Evolutionary conservation across 495 filamentous ascomycete species (phyloP).

Genomic region (Thozetella sp.): DNA sequence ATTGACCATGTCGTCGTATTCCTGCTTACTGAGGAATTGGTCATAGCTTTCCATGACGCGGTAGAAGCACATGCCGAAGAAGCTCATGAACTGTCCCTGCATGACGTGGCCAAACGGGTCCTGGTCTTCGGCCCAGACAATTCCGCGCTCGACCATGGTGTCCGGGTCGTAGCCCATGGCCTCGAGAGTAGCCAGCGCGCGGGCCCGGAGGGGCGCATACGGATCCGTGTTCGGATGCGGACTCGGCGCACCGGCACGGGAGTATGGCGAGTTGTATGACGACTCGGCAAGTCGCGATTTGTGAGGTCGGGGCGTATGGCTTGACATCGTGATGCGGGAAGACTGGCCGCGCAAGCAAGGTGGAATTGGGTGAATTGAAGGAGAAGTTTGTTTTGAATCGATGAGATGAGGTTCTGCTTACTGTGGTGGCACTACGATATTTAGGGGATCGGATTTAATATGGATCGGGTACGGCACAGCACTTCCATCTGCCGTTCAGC

Average conservation of each 20-base stretch:
- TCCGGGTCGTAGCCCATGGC: constrained; percentile 33
- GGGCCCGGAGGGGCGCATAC: constrained; percentile 23
- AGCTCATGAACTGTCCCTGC: constrained; percentile 29
- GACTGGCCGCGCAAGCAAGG: too few species aligned
- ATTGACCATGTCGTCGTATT: constrained; percentile 29
- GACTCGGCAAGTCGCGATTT: constrained; percentile 17
- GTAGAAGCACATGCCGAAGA: constrained; percentile 24
- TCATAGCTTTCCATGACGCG: constrained; percentile 34
- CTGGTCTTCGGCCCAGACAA: constrained; percentile 34
- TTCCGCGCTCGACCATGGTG: constrained; percentile 31
- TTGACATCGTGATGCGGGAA: too few species aligned
- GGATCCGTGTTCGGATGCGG: constrained; percentile 28
- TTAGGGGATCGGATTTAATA: too few species aligned
- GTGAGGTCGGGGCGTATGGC: too few species aligned
- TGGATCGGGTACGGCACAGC: too few species aligned
- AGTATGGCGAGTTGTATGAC: constrained; percentile 29
- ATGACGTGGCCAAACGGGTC: constrained; percentile 31
- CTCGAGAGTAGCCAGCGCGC: constrained; percentile 24
- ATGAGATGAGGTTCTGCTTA: too few species aligned
- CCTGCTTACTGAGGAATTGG: constrained; percentile 23
- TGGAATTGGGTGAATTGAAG: too few species aligned
- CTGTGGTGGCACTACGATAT: too few species aligned
- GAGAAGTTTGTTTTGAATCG: too few species aligned
- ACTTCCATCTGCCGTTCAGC: too few species aligned
- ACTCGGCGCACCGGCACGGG: constrained; percentile 19